Evolutionary conservation across 208 protist species (phyloP).

Genomic region (Acanthamoeba healyi): DNA sequence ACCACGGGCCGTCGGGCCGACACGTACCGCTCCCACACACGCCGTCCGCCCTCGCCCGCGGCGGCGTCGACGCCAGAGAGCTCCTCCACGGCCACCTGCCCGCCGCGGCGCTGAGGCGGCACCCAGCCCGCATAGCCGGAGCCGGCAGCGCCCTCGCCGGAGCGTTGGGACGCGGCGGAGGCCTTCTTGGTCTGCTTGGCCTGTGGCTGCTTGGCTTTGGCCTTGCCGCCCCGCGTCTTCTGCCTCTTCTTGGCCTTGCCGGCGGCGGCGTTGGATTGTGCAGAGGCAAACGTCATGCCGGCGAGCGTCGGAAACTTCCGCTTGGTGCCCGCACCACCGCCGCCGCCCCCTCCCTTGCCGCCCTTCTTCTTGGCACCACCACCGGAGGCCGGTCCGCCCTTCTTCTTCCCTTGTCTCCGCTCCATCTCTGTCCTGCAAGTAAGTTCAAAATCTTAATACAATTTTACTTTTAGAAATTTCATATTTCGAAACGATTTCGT

Average conservation of each 20-base stretch:
- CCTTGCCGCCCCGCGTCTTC: neutral
- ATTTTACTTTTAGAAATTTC: no score
- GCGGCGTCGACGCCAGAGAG: neutral
- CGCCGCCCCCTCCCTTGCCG: neutral
- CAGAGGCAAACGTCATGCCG: neutral
- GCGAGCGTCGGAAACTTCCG: neutral
- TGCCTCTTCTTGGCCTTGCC: neutral
- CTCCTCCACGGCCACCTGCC: neutral
- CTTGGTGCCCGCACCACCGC: neutral
- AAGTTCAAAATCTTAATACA: no score
- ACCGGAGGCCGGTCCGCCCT: no score
- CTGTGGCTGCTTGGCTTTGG: neutral
- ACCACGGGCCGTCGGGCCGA: neutral
- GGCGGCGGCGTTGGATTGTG: neutral
- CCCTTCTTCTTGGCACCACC: neutral
- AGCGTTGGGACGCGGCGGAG: no score
- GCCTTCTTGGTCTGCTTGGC: neutral
- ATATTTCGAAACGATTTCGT: no score
- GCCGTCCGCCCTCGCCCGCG: neutral
- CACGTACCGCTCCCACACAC: neutral
- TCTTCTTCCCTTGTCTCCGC: no score
- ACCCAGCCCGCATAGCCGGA: conserved; percentile 29
- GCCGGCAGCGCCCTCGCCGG: no score
- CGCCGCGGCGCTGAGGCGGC: conserved; percentile 20
- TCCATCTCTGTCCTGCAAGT: no score